Evolutionary conservation across 495 filamentous ascomycete genomes (phyloP).

Genomic region (Hyaloscypha finlandica): DNA sequence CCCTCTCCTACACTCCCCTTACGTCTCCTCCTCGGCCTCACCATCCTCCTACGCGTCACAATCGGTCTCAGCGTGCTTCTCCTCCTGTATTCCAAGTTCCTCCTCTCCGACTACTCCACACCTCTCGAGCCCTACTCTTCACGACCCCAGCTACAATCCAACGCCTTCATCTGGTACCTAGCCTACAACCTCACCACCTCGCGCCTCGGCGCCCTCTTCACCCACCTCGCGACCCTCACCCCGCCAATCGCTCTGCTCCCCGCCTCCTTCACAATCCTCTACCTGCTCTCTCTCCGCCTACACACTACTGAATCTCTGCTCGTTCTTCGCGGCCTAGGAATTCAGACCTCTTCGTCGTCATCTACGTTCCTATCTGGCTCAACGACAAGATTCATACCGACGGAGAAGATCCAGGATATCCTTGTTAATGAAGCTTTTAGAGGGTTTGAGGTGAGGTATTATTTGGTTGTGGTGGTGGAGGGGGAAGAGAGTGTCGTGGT

Average conservation of each 20-base stretch:
- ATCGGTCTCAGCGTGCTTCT: constrained; percentile 45
- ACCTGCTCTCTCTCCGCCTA: constrained; percentile 41
- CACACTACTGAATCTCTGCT: constrained; percentile 80
- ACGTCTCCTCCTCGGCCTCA: constrained; percentile 39
- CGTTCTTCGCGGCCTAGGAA: constrained; percentile 84
- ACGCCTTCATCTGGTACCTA: constrained; percentile 19
- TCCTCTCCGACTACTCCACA: constrained; percentile 27
- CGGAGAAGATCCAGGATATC: constrained; percentile 85
- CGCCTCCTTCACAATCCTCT: constrained; percentile 31
- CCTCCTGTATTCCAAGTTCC: constrained; percentile 42
- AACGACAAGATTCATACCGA: constrained; percentile 90
- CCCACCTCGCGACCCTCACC: constrained; percentile 3
- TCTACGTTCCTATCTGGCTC: constrained; percentile 59
- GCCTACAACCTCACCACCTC: constrained; percentile 15
- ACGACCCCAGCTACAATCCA: constrained; percentile 15
- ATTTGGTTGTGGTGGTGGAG: constrained; percentile 87
- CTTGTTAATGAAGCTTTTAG: constrained; percentile 94
- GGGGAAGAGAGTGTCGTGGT: constrained; percentile 88
- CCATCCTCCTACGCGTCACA: constrained; percentile 41
- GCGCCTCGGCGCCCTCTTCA: constrained; percentile 13
- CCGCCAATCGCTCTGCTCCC: constrained; percentile 24
- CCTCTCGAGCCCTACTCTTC: constrained; percentile 8
- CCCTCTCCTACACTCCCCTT: constrained; percentile 55
- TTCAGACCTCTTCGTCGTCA: constrained; percentile 79
- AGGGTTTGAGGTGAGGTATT: constrained; percentile 89